Evolutionary conservation across 2,329 filamentous ascomycete genomes (phyloP).

Genomic region (Microcyclospora pomicola): DNA sequence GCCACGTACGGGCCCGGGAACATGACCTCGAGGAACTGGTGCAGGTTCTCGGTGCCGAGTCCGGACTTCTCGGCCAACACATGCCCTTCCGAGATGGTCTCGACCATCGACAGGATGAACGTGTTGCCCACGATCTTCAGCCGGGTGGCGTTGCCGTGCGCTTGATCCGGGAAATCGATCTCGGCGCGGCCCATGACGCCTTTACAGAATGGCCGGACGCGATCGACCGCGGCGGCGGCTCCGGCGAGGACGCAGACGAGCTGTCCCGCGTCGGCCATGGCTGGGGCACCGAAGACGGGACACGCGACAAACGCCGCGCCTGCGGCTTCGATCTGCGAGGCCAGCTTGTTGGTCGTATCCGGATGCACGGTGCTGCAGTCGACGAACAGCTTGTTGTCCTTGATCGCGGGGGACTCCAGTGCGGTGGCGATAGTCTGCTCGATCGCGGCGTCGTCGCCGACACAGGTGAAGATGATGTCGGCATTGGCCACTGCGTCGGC

Average conservation of each 20-base stretch:
- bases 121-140: constrained; percentile 80
- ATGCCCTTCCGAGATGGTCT: constrained; percentile 64
- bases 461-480: constrained; percentile 70
- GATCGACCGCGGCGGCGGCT: constrained; percentile 43
- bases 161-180: constrained; percentile 57
- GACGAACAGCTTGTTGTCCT: constrained; percentile 66
- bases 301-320: constrained; percentile 64
- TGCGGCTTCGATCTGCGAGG: constrained; percentile 40
- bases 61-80: constrained; percentile 69
- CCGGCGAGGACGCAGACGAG: constrained; percentile 64
- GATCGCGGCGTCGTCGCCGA: constrained; percentile 65
- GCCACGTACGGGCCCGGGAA: constrained; percentile 63
- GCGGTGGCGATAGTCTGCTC: constrained; percentile 46
- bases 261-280: constrained; percentile 55
- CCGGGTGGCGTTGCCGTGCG: constrained; percentile 53
- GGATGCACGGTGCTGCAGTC: constrained; percentile 85
- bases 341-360: constrained; percentile 57
- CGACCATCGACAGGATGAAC: constrained; percentile 71
- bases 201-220: constrained; percentile 54
- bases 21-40: constrained; percentile 57
- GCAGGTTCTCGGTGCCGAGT: constrained; percentile 54
- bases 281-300: constrained; percentile 59
- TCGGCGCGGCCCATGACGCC: constrained; percentile 56
- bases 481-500: constrained; percentile 51
- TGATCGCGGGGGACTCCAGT: constrained; percentile 42